phyloP scores from a whole-genome alignment of 164 flowering plant genomes.

The Piper betle region DNA sequence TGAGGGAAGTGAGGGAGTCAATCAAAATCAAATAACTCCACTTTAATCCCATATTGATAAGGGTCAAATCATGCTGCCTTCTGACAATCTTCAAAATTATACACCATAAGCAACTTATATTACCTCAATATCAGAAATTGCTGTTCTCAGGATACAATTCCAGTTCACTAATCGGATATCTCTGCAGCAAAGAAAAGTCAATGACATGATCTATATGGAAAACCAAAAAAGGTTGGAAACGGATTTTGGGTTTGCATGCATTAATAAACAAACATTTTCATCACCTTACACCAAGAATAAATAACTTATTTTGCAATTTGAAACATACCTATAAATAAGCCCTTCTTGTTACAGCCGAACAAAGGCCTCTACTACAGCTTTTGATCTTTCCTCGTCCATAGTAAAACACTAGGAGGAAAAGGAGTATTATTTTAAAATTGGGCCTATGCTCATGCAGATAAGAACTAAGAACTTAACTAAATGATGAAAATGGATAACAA shows the following conservation, averaged over 20 bases:
- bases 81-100: neutral
- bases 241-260: neutral
- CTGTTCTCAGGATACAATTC: constrained; percentile 89
- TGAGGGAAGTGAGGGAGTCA: no score
- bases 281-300: neutral
- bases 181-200: constrained; percentile 24
- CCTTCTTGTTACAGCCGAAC: constrained; percentile 63
- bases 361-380: constrained; percentile 94
- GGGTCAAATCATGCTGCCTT: neutral
- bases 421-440: neutral
- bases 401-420: constrained; percentile 59
- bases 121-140: constrained; percentile 97
- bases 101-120: constrained; percentile 1
- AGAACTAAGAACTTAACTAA: no score
- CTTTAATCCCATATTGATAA: neutral
- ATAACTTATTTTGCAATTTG: neutral
- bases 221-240: no score
- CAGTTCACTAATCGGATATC: constrained; percentile 92
- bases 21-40: no score
- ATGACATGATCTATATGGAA: neutral
- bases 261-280: neutral
- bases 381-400: constrained; percentile 86
- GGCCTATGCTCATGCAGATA: no score
- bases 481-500: neutral
- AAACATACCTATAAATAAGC: constrained; percentile 72